Base-by-base conservation (phyloP, 768 basidiomycete genomes). In the Tylopilus sp. region DNA sequence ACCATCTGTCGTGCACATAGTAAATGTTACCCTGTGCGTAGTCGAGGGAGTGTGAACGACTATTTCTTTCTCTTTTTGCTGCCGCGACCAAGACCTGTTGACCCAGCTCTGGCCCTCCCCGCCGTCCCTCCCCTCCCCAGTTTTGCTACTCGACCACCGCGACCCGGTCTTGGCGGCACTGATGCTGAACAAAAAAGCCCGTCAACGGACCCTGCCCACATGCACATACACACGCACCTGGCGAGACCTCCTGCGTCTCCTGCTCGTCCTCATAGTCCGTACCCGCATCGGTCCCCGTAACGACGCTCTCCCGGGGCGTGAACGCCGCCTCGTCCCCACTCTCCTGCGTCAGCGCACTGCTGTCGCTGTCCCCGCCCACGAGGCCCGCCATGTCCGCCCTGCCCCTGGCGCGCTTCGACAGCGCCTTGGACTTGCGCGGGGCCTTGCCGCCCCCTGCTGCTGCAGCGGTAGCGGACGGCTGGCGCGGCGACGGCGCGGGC, bases 361-460 rank as follows among this genome's bases (percentile, higher is more conserved):
- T 88, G 56, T 91, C 89, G 62, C 89, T 91, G 61, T 91, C 88
- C 1, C 88, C 88, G 13, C 81, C 82, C 2, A 90, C 79, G n/a
- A 90, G 68, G 0, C 88, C 88, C 0, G 87, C 86, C 70, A 85
- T 72, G 50, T 83, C 79, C 7, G 80, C 75, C 57, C 67, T 73
- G 38, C 68, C 72, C 56, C 65, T 70, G 50, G 66, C 66, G 33
- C 69, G 68, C 57, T 81, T 82, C 21, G 77, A n/a, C n/a, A n/a
- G 80, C 54, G 73, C 76, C 39, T 75, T 74, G 30, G 69, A 75
- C 58, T 72, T 73, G n/a, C 71, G 69, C 10, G 59, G n/a, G n/a
- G n/a, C n/a, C n/a, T n/a, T n/a, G n/a, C n/a, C n/a, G n/a, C n/a
- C n/a, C n/a, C n/a, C n/a, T n/a, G n/a, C n/a, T n/a, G n/a, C n/a